phyloP scores from a whole-genome alignment of 2,329 filamentous ascomycete genomes.

The Nigrospora osmanthi region DNA sequence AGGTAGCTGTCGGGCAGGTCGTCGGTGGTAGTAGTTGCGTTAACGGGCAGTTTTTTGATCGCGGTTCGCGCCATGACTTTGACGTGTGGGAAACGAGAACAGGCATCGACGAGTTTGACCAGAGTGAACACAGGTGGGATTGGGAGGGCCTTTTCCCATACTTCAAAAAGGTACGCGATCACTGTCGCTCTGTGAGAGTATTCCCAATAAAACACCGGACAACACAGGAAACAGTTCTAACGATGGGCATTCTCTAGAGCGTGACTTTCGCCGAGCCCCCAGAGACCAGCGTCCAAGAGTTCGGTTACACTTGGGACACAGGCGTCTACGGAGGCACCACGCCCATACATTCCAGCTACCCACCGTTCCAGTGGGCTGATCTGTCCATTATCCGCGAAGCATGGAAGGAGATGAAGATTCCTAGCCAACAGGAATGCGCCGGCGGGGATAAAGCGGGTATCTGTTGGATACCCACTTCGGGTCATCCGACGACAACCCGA shows the following conservation, averaged over 20 bases:
- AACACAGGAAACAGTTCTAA: neutral
- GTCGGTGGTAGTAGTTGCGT: slow-evolving; percentile 27
- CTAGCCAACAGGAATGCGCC: slow-evolving; percentile 14
- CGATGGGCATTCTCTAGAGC: slow-evolving; percentile 10
- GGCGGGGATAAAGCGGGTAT: slow-evolving; percentile 21
- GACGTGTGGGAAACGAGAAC: slow-evolving; percentile 25
- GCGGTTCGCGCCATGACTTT: slow-evolving; percentile 26
- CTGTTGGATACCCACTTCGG: slow-evolving; percentile 22
- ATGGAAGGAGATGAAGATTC: slow-evolving; percentile 16
- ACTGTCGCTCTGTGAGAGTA: neutral
- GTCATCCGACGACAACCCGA: slow-evolving; percentile 17
- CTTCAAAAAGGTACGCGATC: slow-evolving; percentile 22
- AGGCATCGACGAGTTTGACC: slow-evolving; percentile 6
- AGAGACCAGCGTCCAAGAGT: slow-evolving; percentile 14
- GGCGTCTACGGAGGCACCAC: slow-evolving; percentile 21
- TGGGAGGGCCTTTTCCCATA: slow-evolving; percentile 26
- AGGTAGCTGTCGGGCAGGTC: slow-evolving; percentile 22
- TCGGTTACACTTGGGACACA: slow-evolving; percentile 23
- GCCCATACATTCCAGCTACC: slow-evolving; percentile 22
- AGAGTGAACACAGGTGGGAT: slow-evolving; percentile 16
- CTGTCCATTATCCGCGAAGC: slow-evolving; percentile 9
- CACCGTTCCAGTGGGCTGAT: slow-evolving; percentile 22
- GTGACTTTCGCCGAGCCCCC: slow-evolving; percentile 20
- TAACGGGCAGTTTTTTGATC: slow-evolving; percentile 30
- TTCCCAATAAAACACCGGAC: neutral